phyloP scores from a whole-genome alignment of 2,329 filamentous ascomycete species.

The Trichophyton equinum region DNA sequence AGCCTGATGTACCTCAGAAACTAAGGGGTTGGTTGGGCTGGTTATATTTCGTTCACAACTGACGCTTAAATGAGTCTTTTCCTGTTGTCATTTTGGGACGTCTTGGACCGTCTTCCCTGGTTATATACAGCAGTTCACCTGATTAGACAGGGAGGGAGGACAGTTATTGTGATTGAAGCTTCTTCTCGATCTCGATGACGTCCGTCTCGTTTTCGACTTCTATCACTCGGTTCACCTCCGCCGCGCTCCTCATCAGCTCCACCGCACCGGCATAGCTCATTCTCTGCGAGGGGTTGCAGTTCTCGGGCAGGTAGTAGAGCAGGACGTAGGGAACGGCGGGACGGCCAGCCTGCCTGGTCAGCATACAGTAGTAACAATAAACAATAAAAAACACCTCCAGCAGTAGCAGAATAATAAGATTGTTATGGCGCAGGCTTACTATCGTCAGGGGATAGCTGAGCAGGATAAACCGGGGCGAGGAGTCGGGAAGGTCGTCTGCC shows the following conservation, averaged over 20 bases:
- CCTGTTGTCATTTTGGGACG: too few relatives aligned
- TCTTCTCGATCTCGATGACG: constrained; percentile 64
- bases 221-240: constrained; percentile 76
- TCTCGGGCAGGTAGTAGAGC: constrained; percentile 85
- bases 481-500: constrained; percentile 80
- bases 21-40: too few relatives aligned
- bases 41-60: too few relatives aligned
- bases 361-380: constrained; percentile 37
- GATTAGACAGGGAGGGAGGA: too few relatives aligned
- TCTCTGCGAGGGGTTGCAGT: constrained; percentile 71
- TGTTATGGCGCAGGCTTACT: constrained; percentile 36
- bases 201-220: constrained; percentile 75
- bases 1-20: too few relatives aligned
- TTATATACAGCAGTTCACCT: too few relatives aligned
- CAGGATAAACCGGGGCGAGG: constrained; percentile 77
- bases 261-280: constrained; percentile 96
- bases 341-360: constrained; percentile 49
- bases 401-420: background rate
- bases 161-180: constrained; percentile 30
- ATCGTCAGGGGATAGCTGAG: constrained; percentile 82
- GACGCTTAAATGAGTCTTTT: too few relatives aligned
- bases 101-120: too few relatives aligned
- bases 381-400: background rate
- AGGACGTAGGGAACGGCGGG: constrained; percentile 85
- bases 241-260: constrained; percentile 86